Conservation (phyloP, 257 asterid species). For the Misopates orontium region DNA sequence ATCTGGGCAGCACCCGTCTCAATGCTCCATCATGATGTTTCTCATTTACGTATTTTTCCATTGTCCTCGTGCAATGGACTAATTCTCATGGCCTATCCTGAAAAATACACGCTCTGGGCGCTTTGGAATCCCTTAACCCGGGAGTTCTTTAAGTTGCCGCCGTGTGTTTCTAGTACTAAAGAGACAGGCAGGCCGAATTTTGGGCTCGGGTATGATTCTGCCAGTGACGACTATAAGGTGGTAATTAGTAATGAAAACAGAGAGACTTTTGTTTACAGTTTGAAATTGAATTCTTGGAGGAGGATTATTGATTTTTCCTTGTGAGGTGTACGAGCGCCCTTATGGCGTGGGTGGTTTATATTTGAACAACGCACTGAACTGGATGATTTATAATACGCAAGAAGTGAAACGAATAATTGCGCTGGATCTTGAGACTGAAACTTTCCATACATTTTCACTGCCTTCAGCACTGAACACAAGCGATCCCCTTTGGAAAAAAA, state of each 20-base stretch:
- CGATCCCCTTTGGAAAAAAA: too few relatives aligned
- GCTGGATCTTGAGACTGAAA: constrained; percentile 10
- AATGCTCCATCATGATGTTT: neutral
- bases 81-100: neutral
- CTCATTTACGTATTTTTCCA: neutral
- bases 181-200: neutral
- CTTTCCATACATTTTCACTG: neutral
- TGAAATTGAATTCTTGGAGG: constrained; percentile 13
- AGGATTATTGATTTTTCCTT: constrained; percentile 3
- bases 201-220: constrained; percentile 19
- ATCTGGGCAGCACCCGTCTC: neutral
- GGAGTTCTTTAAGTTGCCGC: neutral
- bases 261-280: constrained; percentile 12
- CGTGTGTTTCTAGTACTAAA: neutral
- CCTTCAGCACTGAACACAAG: neutral
- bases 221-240: constrained; percentile 15
- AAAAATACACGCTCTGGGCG: neutral
- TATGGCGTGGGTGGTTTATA: neutral
- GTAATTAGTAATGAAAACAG: neutral
- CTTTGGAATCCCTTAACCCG: constrained; percentile 21
- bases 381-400: neutral
- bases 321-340: neutral
- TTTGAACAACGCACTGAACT: constrained; percentile 12
- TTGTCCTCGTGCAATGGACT: neutral
- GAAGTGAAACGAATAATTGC: neutral